These are phyloP conservation scores for Paraphaeosphaeria sporulosa DNA, from an alignment of 2,329 filamentous ascomycete genomes.

Conservation along the genomic window DNA sequence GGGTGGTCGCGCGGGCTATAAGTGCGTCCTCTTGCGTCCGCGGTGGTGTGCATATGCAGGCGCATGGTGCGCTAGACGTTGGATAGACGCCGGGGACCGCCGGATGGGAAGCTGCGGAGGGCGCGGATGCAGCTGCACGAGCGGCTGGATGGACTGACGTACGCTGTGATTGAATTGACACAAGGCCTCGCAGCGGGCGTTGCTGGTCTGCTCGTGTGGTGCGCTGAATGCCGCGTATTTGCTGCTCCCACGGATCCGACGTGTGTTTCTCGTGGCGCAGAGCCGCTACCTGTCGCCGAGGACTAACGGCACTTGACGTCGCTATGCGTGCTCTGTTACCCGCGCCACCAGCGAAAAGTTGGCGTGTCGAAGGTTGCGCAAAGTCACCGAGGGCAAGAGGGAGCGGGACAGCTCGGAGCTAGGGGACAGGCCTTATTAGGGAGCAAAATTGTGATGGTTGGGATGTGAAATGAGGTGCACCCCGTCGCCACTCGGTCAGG, in stretches of 20 bases:
- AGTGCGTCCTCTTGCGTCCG: constrained; percentile 15
- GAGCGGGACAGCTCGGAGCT: not conserved
- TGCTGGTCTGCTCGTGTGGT: too few species aligned
- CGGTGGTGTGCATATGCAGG: constrained; percentile 8
- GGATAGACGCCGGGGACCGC: constrained; percentile 30
- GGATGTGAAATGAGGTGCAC: constrained; percentile 34
- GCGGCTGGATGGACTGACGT: constrained; percentile 22
- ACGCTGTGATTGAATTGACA: too few species aligned
- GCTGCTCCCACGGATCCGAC: constrained; percentile 9
- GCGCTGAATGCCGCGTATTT: not conserved
- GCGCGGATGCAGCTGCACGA: constrained; percentile 20
- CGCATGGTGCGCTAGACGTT: constrained; percentile 11
- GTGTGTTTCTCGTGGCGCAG: constrained; percentile 21
- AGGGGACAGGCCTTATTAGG: constrained; percentile 22
- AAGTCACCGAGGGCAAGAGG: constrained; percentile 7
- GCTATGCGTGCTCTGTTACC: not conserved
- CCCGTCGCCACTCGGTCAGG: constrained; percentile 18
- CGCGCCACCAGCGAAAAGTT: not conserved
- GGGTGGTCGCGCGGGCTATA: constrained; percentile 3
- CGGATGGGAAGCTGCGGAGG: constrained; percentile 38
- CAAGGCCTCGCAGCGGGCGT: too few species aligned
- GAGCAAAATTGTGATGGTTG: constrained; percentile 27
- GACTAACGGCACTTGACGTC: constrained; percentile 12
- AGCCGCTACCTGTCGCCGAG: constrained; percentile 14
- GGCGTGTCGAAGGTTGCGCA: constrained; percentile 7